Evolutionary conservation across 2,329 filamentous ascomycete species (phyloP).

Genomic region (Ophiocordyceps robertsii): DNA sequence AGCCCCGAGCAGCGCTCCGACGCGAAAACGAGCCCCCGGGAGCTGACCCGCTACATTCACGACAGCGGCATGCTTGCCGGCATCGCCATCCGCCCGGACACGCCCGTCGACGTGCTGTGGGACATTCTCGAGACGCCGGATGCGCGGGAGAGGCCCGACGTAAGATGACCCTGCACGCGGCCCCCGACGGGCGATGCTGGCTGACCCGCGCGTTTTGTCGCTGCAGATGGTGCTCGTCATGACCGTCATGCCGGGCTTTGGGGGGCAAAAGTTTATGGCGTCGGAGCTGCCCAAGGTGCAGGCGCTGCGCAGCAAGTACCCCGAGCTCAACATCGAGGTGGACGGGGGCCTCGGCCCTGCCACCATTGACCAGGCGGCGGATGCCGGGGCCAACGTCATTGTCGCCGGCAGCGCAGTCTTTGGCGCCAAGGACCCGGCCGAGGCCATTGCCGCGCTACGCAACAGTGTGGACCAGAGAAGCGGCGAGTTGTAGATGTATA

Average conservation of each 20-base stretch:
- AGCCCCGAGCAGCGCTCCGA: conserved; percentile 57
- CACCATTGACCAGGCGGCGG: conserved; percentile 87
- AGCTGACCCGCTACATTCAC: conserved; percentile 85
- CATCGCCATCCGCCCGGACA: conserved; percentile 90
- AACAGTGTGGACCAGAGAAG: conserved; percentile 57
- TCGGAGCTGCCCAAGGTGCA: conserved; percentile 89
- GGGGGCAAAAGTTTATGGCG: conserved; percentile 97
- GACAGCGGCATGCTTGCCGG: conserved; percentile 77
- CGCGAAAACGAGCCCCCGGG: conserved; percentile 64
- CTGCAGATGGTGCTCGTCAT: conserved; percentile 91
- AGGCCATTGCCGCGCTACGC: conserved; percentile 73
- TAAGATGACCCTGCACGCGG: conserved; percentile 33
- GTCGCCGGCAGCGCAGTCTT: conserved; percentile 95
- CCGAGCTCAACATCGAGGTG: conserved; percentile 91
- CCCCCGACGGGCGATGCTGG: neutral
- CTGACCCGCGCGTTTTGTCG: conserved; percentile 3
- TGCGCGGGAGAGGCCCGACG: conserved; percentile 72
- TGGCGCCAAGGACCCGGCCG: conserved; percentile 73
- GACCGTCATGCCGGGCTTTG: conserved; percentile 96
- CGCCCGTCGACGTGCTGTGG: conserved; percentile 81
- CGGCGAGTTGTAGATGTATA: conserved; percentile 21
- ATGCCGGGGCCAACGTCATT: conserved; percentile 95
- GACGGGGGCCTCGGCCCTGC: conserved; percentile 80
- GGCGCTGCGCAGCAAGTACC: conserved; percentile 71
- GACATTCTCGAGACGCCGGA: conserved; percentile 67